phyloP scores from a whole-genome alignment of 2,329 filamentous ascomycete genomes.

The Chaetomiaceae sp. region DNA sequence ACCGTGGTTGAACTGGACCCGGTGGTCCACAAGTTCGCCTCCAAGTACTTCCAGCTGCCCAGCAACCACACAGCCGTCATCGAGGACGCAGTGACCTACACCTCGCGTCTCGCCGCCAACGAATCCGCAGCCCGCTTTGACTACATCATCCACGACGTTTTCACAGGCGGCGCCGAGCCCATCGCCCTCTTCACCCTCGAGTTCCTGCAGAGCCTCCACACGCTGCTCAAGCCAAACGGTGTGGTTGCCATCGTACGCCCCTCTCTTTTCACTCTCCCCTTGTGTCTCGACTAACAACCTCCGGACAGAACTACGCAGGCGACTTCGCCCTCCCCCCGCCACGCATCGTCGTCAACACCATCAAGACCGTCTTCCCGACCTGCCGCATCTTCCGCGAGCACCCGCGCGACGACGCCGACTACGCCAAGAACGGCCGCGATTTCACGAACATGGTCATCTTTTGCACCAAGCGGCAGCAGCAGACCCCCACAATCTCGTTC shows the following conservation, averaged over 20 bases:
- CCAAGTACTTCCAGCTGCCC: slow-evolving; percentile 76
- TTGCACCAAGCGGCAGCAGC: slow-evolving; percentile 61
- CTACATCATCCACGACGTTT: slow-evolving; percentile 96
- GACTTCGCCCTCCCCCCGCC: slow-evolving; percentile 76
- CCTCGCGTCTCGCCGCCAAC: slow-evolving; percentile 41
- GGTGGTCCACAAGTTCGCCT: slow-evolving; percentile 77
- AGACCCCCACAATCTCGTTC: slow-evolving; percentile 65
- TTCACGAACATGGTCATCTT: slow-evolving; percentile 98
- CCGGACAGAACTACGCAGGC: slow-evolving; percentile 80
- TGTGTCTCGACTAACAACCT: background rate
- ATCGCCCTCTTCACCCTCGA: slow-evolving; percentile 81
- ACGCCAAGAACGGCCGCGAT: slow-evolving; percentile 52
- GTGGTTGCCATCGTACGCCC: slow-evolving; percentile 77
- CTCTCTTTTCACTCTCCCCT: background rate
- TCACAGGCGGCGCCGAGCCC: slow-evolving; percentile 92
- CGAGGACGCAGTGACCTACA: slow-evolving; percentile 74
- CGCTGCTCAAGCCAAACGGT: slow-evolving; percentile 71
- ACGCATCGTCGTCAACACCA: slow-evolving; percentile 75
- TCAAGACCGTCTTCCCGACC: slow-evolving; percentile 74
- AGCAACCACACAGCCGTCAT: slow-evolving; percentile 75
- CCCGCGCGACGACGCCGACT: slow-evolving; percentile 45
- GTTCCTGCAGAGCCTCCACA: slow-evolving; percentile 68
- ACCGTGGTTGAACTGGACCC: slow-evolving; percentile 95
- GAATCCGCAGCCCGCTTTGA: slow-evolving; percentile 54
- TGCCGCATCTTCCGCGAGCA: slow-evolving; percentile 89